A percentile compares a stretch with the other conserved stretches of the same genome.
Conservation (phyloP, 2,329 filamentous ascomycete genomes). For the Colletotrichum shisoi region DNA sequence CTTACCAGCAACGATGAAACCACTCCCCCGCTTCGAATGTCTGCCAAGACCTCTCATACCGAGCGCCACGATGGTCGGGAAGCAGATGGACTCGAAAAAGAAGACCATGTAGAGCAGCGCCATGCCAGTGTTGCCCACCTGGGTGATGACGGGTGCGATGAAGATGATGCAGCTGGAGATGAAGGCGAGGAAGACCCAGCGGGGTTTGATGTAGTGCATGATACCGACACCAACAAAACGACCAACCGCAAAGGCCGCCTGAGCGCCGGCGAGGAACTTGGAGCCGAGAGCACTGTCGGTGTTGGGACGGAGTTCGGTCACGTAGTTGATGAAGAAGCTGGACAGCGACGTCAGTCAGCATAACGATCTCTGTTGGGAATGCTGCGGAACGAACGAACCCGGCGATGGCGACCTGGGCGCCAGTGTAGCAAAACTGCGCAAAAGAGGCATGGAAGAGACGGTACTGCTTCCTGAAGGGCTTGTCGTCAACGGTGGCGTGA, state of each 20-base stretch:
- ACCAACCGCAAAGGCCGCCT: conserved; percentile 75
- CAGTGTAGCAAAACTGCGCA: conserved; percentile 81
- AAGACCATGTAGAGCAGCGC: conserved; percentile 63
- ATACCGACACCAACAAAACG: conserved; percentile 70
- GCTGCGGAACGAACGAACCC: conserved; percentile 57
- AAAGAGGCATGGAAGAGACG: conserved; percentile 78
- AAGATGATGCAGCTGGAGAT: conserved; percentile 65
- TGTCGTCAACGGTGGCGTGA: conserved; percentile 49
- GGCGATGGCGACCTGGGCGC: conserved; percentile 73
- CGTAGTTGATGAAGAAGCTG: conserved; percentile 77
- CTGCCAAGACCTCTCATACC: conserved; percentile 69
- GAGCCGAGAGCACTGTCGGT: conserved; percentile 63
- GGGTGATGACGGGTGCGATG: conserved; percentile 56
- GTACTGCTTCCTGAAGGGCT: conserved; percentile 73
- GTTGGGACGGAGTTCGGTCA: conserved; percentile 60
- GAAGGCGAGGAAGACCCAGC: conserved; percentile 50
- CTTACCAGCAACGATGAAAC: conserved; percentile 64
- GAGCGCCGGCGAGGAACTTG: conserved; percentile 76
- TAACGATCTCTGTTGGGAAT: conserved; percentile 62
- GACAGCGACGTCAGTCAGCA: conserved; percentile 73
- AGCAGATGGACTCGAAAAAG: conserved; percentile 66
- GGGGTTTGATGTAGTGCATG: conserved; percentile 52
- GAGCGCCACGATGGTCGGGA: conserved; percentile 67
- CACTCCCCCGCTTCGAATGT: conserved; percentile 79
- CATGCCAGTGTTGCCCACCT: conserved; percentile 60